Conservation (phyloP, 352 stramenopile genomes). For the Phytophthora citrophthora region DNA sequence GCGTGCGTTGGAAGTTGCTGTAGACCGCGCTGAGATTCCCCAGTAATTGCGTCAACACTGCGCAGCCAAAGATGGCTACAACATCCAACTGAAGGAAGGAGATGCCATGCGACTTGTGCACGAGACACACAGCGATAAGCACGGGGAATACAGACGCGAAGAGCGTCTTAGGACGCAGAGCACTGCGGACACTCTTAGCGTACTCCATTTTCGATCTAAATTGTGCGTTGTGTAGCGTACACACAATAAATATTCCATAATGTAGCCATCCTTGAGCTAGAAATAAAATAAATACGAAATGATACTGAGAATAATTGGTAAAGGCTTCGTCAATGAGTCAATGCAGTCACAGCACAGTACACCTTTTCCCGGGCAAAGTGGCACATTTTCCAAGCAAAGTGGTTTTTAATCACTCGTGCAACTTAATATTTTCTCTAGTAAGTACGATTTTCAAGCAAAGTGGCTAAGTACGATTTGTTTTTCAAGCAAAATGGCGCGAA, state of each 20-base stretch:
- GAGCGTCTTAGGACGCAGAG: conserved; percentile 60
- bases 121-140: conserved; percentile 58
- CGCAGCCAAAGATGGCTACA: conserved; percentile 43
- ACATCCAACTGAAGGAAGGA: conserved; percentile 52
- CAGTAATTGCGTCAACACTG: conserved; percentile 69
- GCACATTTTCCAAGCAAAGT: no score
- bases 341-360: no score
- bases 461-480: no score
- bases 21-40: conserved; percentile 79
- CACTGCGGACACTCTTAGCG: conserved; percentile 62
- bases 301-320: no score
- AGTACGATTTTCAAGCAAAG: no score
- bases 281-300: no score
- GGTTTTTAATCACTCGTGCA: no score
- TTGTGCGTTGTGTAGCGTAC: neutral
- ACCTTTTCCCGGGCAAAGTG: no score
- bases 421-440: no score
- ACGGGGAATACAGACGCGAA: conserved; percentile 65
- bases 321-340: no score
- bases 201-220: conserved; percentile 52
- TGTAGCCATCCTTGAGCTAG: neutral
- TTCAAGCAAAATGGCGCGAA: no score
- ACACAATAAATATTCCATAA: neutral
- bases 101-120: conserved; percentile 44
- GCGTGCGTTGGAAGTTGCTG: conserved; percentile 70